Base-by-base conservation (phyloP, 2,329 filamentous ascomycete genomes). In the Fonsecaea erecta region DNA sequence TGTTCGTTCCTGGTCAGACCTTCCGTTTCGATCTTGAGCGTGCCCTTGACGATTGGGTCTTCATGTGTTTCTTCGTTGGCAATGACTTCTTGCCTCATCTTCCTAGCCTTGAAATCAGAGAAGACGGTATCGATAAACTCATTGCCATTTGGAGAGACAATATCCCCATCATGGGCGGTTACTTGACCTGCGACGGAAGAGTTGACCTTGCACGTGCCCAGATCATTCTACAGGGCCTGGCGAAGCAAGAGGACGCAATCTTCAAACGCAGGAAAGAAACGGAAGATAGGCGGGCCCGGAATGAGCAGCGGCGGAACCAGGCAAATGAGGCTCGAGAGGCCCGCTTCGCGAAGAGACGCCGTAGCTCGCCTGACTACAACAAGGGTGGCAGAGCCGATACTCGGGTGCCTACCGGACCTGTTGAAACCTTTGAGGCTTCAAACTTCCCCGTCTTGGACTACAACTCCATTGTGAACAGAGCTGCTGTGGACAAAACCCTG, bases 61-160 rank as follows among this genome's bases (percentile, higher is more conserved):
- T 98, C 77, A 95, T 98, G 88, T 98, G 94, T 80, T 98, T 96
- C 81, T 98, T 98, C 76, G 94, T 98, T 63, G 94, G 94, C 71
- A 99, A 99, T 78, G 96, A 99, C 81, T 99, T 99, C 80, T 81
- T 99, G 71, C 95, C 95, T 57, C 95, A 99, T 83, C 83, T 99
- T 64, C 95, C 95, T n/a, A 96, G 94, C 73, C 84, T 99, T 64
- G 95, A 98, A 77, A 98, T 99, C 76, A 88, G 95, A 66, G 95
- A 99, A 75, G 93, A 97, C 75, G 94, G 94, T 55, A 99, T 99
- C 74, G 94, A 99, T 75, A 96, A 93, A 0, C 83, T 99, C 62
- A 96, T 93, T 70, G 90, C 92, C n/a, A 95, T 99, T 62, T 99
- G 96, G 95, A 90, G 92, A 75, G 93, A 97, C 71, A 96, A 96